Evolutionary conservation across 2,329 filamentous ascomycete genomes (phyloP).

Genomic region (Curvularia hawaiiensis): DNA sequence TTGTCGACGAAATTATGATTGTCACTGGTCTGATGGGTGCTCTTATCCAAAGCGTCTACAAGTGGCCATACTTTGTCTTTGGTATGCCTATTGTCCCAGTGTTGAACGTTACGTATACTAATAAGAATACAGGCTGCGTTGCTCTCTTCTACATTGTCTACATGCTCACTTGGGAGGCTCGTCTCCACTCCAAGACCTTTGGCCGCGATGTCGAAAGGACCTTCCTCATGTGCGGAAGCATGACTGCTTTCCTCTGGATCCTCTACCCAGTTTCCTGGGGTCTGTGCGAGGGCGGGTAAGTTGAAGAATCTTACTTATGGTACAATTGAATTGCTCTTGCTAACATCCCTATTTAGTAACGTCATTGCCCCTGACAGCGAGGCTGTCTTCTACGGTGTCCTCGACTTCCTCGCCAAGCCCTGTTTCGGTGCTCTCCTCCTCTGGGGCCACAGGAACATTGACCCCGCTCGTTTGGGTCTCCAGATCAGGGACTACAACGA

Average conservation of each 20-base stretch:
- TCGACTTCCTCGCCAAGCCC: slow-evolving; percentile 69
- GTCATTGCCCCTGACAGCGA: slow-evolving; percentile 69
- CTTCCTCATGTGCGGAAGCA: slow-evolving; percentile 62
- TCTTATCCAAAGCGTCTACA: slow-evolving; percentile 66
- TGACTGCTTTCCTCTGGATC: slow-evolving; percentile 67
- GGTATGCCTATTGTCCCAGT: slow-evolving; percentile 15
- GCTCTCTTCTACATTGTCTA: slow-evolving; percentile 65
- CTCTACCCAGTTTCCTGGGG: slow-evolving; percentile 68
- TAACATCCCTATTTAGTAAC: slow-evolving; percentile 55
- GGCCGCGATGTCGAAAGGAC: slow-evolving; percentile 59
- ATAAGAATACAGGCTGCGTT: slow-evolving; percentile 37
- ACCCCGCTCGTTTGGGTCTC: slow-evolving; percentile 62
- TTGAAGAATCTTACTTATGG: too few species aligned
- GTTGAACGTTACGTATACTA: slow-evolving; percentile 2
- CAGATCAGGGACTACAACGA: slow-evolving; percentile 55
- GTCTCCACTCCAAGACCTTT: slow-evolving; percentile 60
- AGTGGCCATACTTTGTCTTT: slow-evolving; percentile 71
- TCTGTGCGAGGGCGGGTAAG: slow-evolving; percentile 56
- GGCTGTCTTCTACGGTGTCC: slow-evolving; percentile 70
- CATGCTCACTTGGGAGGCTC: slow-evolving; percentile 62
- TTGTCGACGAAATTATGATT: slow-evolving; percentile 70
- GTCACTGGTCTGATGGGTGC: slow-evolving; percentile 70
- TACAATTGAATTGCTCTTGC: too few species aligned
- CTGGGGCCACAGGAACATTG: slow-evolving; percentile 67
- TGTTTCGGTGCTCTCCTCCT: slow-evolving; percentile 66